Evolutionary conservation across 2,329 filamentous ascomycete genomes (phyloP).

Genomic region (Blastomyces silverae): DNA sequence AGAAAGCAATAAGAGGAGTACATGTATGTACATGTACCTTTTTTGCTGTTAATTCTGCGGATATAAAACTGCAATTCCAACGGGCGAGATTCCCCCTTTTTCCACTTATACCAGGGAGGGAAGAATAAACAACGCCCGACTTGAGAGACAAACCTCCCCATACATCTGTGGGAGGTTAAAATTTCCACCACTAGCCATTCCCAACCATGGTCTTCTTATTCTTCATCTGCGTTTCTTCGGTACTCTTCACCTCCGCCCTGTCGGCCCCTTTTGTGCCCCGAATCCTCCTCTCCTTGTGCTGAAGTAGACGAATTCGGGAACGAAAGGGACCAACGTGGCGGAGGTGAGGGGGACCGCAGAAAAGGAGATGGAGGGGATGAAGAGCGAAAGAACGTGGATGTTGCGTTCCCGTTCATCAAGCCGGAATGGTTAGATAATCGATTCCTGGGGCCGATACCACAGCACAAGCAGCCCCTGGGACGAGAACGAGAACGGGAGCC

Average conservation of each 20-base stretch:
- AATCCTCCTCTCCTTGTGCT: background rate
- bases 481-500: background rate
- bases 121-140: background rate
- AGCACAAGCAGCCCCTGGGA: constrained; percentile 1
- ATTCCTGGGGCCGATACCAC: background rate
- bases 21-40: no score
- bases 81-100: no score
- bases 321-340: background rate
- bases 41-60: no score
- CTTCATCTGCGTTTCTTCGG: background rate
- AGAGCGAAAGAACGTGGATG: background rate
- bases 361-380: background rate
- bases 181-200: background rate
- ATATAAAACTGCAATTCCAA: background rate
- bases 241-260: background rate
- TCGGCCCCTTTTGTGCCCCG: background rate
- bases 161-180: background rate
- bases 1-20: background rate
- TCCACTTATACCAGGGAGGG: no score
- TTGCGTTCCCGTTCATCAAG: background rate
- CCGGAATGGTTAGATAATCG: background rate
- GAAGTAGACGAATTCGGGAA: background rate
- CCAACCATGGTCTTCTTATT: background rate
- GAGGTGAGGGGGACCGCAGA: background rate
- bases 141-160: background rate